These are phyloP conservation scores for Citropsis articulata DNA, from an alignment of 345 rosid species.

Conservation along the genomic window DNA sequence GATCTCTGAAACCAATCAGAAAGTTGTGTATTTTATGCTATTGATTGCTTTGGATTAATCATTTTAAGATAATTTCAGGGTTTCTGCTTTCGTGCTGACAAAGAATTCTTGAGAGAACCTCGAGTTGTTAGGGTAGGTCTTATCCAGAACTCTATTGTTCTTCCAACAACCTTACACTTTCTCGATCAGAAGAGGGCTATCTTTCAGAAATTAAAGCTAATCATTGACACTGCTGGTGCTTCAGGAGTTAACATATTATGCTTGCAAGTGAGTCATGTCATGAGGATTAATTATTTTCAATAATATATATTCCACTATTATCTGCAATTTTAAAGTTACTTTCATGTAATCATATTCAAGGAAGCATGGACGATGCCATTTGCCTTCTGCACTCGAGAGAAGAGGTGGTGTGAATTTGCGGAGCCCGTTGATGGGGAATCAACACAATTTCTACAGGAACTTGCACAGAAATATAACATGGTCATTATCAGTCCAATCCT, in stretches of 20 bases:
- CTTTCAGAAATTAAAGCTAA: slow-evolving; percentile 62
- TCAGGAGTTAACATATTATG: slow-evolving; percentile 90
- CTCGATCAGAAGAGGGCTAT: slow-evolving; percentile 67
- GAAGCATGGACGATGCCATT: slow-evolving; percentile 99
- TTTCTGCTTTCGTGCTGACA: slow-evolving; percentile 63
- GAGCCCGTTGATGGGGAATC: slow-evolving; percentile 90
- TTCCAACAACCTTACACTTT: slow-evolving; percentile 76
- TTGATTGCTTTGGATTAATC: slow-evolving; percentile 3
- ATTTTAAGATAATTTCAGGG: slow-evolving; percentile 44
- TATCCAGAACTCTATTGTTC: slow-evolving; percentile 77
- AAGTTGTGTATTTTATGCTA: not conserved
- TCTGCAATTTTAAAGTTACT: not conserved
- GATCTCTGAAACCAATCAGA: not conserved
- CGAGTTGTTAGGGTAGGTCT: slow-evolving; percentile 86
- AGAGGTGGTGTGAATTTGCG: slow-evolving; percentile 95
- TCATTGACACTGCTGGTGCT: slow-evolving; percentile 83
- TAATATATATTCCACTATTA: not conserved
- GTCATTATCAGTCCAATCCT: slow-evolving; percentile 88
- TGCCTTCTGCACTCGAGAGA: slow-evolving; percentile 95
- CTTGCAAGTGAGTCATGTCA: slow-evolving; percentile 52
- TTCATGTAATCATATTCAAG: slow-evolving; percentile 26
- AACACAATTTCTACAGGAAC: slow-evolving; percentile 74
- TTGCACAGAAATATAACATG: slow-evolving; percentile 77
- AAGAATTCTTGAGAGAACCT: slow-evolving; percentile 68
- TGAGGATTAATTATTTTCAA: not conserved